These are phyloP conservation scores for Diplogelasinospora grovesii DNA, from an alignment of 495 filamentous ascomycete genomes.

Conservation along the genomic window DNA sequence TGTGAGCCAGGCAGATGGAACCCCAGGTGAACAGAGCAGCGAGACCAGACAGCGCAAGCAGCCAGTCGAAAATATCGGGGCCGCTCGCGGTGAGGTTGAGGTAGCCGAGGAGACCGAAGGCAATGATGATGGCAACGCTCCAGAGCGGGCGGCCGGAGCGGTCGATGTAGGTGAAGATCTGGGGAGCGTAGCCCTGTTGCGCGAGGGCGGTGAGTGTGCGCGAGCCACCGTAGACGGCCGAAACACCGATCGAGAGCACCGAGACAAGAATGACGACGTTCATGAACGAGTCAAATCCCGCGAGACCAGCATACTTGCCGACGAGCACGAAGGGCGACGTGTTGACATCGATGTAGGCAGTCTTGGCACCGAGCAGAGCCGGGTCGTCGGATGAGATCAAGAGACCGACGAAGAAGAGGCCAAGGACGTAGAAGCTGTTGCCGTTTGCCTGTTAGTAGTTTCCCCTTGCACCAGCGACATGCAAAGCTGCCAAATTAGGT, in stretches of 20 bases:
- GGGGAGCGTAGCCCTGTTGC: slow-evolving; percentile 49
- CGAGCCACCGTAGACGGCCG: slow-evolving; percentile 59
- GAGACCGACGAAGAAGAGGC: slow-evolving; percentile 66
- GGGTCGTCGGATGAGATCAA: slow-evolving; percentile 54
- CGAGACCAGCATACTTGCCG: slow-evolving; percentile 57
- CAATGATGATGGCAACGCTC: slow-evolving; percentile 37
- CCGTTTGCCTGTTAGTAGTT: too few relatives aligned
- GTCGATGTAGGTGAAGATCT: slow-evolving; percentile 54
- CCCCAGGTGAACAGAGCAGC: slow-evolving; percentile 69
- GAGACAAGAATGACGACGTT: slow-evolving; percentile 68
- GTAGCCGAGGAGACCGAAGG: slow-evolving; percentile 50
- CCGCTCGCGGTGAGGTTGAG: slow-evolving; percentile 43
- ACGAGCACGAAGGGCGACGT: slow-evolving; percentile 73
- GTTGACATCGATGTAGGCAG: slow-evolving; percentile 44
- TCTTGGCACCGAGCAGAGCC: slow-evolving; percentile 39
- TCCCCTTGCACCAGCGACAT: too few relatives aligned
- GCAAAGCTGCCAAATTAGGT: slow-evolving; percentile 22
- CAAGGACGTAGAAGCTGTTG: slow-evolving; percentile 63
- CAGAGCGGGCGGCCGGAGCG: slow-evolving; percentile 50
- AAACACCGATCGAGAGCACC: slow-evolving; percentile 62
- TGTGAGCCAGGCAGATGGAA: slow-evolving; percentile 65
- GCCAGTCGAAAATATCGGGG: slow-evolving; percentile 54
- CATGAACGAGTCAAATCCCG: slow-evolving; percentile 62
- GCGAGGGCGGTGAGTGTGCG: slow-evolving; percentile 62
- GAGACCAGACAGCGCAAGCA: slow-evolving; percentile 63